Conservation (phyloP, 2,329 filamentous ascomycete species). For the Talaromyces sp. region DNA sequence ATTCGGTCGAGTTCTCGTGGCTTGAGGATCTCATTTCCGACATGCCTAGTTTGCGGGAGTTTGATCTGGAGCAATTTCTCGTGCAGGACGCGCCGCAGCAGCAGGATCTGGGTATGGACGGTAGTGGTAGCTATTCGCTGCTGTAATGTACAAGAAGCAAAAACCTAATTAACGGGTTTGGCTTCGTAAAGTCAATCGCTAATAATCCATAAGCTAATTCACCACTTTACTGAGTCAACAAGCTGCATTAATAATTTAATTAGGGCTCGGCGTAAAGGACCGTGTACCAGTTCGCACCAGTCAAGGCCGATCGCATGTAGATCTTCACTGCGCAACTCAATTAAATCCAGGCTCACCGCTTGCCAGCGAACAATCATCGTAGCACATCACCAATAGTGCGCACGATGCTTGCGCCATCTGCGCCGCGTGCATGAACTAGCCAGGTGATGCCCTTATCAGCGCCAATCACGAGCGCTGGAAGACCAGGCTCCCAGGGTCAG, state of each 20-base stretch:
- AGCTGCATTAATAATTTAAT: neutral
- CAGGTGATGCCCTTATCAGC: neutral
- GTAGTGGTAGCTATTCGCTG: neutral
- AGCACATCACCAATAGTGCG: neutral
- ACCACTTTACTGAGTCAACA: neutral
- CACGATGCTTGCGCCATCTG: neutral
- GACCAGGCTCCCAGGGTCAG: neutral
- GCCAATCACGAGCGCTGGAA: neutral
- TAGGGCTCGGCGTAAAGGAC: neutral
- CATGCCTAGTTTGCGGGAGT: slow-evolving; percentile 38
- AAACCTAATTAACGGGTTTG: neutral
- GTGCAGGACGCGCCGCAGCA: slow-evolving; percentile 24
- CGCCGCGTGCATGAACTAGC: neutral
- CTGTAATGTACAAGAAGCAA: neutral
- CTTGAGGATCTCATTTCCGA: slow-evolving; percentile 41
- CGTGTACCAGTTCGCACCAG: neutral
- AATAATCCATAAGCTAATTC: too few relatives aligned
- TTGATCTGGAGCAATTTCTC: slow-evolving; percentile 41
- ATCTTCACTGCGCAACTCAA: neutral
- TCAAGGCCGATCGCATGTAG: neutral
- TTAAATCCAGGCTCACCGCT: neutral
- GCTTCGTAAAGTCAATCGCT: neutral
- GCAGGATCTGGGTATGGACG: neutral
- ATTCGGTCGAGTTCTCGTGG: slow-evolving; percentile 35
- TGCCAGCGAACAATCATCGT: neutral